Evolutionary conservation across 2,329 filamentous ascomycete species (phyloP), one percentile per base, ranked within the genome.

Genomic region (Cordyceps fumosorosea): DNA sequence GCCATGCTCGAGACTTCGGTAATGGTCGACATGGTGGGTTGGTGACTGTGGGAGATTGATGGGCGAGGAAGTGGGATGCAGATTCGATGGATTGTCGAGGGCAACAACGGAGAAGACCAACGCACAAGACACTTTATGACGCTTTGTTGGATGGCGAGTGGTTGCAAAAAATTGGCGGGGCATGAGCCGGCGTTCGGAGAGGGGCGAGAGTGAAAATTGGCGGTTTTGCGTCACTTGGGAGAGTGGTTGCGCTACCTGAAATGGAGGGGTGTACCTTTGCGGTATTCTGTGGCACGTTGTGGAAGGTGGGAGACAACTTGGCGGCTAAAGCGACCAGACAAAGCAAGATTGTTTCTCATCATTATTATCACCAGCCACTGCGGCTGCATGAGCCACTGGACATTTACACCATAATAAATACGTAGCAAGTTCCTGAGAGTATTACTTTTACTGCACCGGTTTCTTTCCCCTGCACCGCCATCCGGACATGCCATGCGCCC

Each of bases 1-100:
- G 82, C 78, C 70, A 91, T 85, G 69, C 84, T 86, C 68, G 85
- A 83, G 76, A 97, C 88, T 71, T 96, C 89, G 66, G 83, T 84
- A 71, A 97, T 85, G 63, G 84, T 86, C 67, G 89, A 90, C 89
- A 93, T 93, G 65, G 67, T 78, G 67, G 37, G 52, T 42, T 34
- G 22, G 48, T 56, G 24, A 29, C 24, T 59, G 32, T 56, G 16
- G 34, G 29, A 52, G 20, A n/a, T 20, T 55, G 26, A 61, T 32
- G 12, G 18, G 40, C 26, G 26, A 40, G 48, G 44, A 54, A 29
- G 42, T 20, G 14, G 34, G 42, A 45, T 29, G 58, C 32, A 26
- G 42, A 10, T 54, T 53, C 50, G 58, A 44, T 53, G 26, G 47
- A 10, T 45, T 26, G 58, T 29, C 24, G 12, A 51, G 11, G 22